Evolutionary conservation across 345 rosid species (phyloP), one percentile per base, ranked within the genome.

Genomic region (Pistacia vera): DNA sequence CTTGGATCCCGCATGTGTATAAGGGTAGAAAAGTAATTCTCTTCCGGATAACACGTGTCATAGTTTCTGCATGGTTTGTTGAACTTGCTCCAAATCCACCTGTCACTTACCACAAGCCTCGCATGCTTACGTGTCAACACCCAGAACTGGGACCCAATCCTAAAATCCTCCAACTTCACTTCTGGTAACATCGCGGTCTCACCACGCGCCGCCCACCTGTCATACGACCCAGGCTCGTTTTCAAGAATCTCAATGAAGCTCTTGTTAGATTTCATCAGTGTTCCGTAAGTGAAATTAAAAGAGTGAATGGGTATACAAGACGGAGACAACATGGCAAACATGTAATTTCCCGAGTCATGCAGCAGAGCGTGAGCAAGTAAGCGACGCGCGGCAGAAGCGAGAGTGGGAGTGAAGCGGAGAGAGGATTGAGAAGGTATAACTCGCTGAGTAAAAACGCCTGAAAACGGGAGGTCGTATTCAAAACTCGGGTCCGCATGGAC

Each of bases 91-190:
- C 96, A 94, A 0, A 92, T 80, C 67, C 35, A 33, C 18, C 74
- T 38, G 78, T 94, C 96, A n/a, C 82, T 66, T 33, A 88, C 96
- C 61, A 90, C 90, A 28, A 82, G 18, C 83, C 85, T 84, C 62
- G 97, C 96, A 66, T 94, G 98, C 73, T 72, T 77, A 70, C 97
- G 89, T 70, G 92, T 85, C 85, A 91, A 13, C 1, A 72, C 87
- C 98, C 98, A 92, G 36, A 92, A 92, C 90, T 94, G 97, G 54
- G 97, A 94, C 82, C 97, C 97, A 14, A 90, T 90, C 68, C 96
- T 77, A 25, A 94, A 94, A 28, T 91, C 93, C 66, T 86, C 92
- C 0, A 92, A 66, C 79, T 22, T 78, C 86, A 92, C 93, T 58
- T 86, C 97, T 76, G 97, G 93, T 0, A 90, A 77, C 97, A 94